Evolutionary conservation across 1,284 basidiomycete species (phyloP), one percentile per base, ranked within the genome.

Genomic region (Cryptococcus sp.): DNA sequence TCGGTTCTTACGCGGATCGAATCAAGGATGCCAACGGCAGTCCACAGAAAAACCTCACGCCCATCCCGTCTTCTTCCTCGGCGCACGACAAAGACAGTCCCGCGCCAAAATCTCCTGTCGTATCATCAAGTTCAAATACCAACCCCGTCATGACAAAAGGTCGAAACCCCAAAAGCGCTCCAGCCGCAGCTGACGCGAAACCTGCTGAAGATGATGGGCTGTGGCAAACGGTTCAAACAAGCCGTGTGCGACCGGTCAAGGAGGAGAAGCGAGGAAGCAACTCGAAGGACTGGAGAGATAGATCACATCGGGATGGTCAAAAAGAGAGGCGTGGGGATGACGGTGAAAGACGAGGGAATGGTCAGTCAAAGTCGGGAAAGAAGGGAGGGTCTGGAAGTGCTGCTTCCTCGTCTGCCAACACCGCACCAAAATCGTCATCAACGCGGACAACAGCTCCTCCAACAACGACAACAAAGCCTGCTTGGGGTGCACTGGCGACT

Each of bases 1-100:
- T 77, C 7, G 75, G 74, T 42, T 77, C 75, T 2, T 77, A 76
- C 52, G 75, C 75, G 58, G 75, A 76, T 53, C 58, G 71, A 19
- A 76, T 72, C 60, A 72, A 71, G 58, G 67, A 72, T 43, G 56
- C 52, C 42, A 58, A 62, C 51, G 63, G 65, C 8, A 65, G 61
- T 23, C 45, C 47, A 7, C 39, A 25, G 56, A 63, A 63, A 41
- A 2, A 22, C 17, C 30, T 45, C 7, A 54, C 61, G 20, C 13
- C 43, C 15, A 23, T 47, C 25, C 20, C n/a, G 22, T 47, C 56
- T 16, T 35, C 55, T 25, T 20, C 51, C 16, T 57, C 61, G 17
- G 17, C 42, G 11, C 55, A 10, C 3, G 41, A 54, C 8, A 53
- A 54, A 15, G 42, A 40, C 16, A 23, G n/a, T 35, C 20, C 50